Evolutionary conservation across 768 basidiomycete genomes (phyloP), one percentile per base, ranked within the genome.

Genomic region (Lactifluus subvellereus): DNA sequence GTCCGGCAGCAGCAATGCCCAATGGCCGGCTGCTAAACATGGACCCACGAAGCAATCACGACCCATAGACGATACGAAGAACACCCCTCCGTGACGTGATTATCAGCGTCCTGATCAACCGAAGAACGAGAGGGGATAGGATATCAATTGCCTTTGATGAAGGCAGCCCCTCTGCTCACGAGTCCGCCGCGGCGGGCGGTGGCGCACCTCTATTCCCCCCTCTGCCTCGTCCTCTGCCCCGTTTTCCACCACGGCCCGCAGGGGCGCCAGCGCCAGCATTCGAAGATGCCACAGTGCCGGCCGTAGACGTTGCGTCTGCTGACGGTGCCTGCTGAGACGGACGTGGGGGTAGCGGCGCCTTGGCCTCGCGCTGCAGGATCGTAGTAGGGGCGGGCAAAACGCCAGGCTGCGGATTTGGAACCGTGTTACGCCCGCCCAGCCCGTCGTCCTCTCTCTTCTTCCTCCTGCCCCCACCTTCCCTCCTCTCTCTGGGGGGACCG

Each of bases 301-400:
- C 50, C 1, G 55, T 14, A 35, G 40, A 48, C 47, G 47, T 48
- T 48, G 22, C 33, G 9, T 57, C 55, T 13, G 49, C 16, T 6
- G 55, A 35, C 16, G 48, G 32, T 3, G 33, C 11, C 13, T 55
- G 58, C 20, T 64, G 58, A n/a, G 54, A 42, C 4, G 54, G 16
- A n/a, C 58, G 62, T 9, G 40, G 40, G 11, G 56, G 57, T 14
- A 14, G 45, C 7, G 35, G 58, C 1, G 37, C 27, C 32, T 60
- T 58, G 22, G 54, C 50, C 43, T 73, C 72, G 62, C 71, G 66
- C 57, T 69, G 73, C 48, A 74, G 49, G 6, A 71, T 73, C 38
- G 63, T 65, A 6, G 57, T 65, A 9, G 57, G 67, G 57, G 64
- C 71, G 59, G 54, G 59, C 32, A 62, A 66, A 20, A 66, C 59